These are phyloP conservation scores for Saccharomyces pastorianus DNA, from an alignment of 1,139 yeast genomes.

Conservation along the genomic window DNA sequence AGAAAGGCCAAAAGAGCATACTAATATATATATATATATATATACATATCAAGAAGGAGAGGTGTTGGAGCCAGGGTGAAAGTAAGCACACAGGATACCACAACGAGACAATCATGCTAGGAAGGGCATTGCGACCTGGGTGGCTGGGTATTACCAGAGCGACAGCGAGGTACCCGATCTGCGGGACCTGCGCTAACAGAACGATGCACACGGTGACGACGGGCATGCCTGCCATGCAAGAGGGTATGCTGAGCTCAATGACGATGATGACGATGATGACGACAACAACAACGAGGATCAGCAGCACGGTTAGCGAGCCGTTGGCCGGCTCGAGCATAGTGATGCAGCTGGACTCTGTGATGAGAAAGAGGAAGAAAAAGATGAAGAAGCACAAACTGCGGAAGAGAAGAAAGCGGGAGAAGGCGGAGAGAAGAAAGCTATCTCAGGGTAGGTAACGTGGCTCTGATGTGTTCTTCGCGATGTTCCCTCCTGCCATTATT, in stretches of 20 bases:
- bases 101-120: neutral
- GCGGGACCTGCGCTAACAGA: neutral
- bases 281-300: neutral
- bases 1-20: neutral
- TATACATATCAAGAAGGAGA: neutral
- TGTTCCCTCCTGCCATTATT: neutral
- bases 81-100: neutral
- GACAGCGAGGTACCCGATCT: neutral
- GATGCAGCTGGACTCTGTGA: slow-evolving; percentile 44
- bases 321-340: neutral
- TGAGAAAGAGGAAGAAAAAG: slow-evolving; percentile 60
- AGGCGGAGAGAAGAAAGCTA: slow-evolving; percentile 30
- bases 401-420: slow-evolving; percentile 52
- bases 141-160: neutral
- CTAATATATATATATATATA: too few relatives aligned
- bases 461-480: neutral
- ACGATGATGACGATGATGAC: neutral
- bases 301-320: neutral
- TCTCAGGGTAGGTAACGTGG: slow-evolving; percentile 27
- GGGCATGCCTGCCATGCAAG: neutral
- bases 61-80: neutral
- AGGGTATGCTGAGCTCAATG: neutral
- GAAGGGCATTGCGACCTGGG: slow-evolving; percentile 1
- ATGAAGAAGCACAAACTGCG: slow-evolving; percentile 69
- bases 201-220: neutral